These are phyloP conservation scores for Hypoxylon sp. DNA, from an alignment of 2,329 filamentous ascomycete genomes.

Conservation along the genomic window DNA sequence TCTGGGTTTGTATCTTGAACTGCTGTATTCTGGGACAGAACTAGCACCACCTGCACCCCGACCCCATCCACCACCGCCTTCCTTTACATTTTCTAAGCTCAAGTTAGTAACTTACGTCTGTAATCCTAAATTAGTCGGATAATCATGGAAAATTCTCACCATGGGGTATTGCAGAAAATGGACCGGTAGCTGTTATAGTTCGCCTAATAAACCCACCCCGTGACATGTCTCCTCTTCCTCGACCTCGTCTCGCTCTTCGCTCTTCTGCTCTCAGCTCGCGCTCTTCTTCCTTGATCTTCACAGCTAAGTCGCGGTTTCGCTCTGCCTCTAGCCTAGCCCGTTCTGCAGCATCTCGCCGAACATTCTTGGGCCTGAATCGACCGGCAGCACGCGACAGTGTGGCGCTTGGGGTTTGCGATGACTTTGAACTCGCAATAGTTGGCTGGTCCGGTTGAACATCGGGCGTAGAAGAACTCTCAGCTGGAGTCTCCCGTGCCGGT, in stretches of 20 bases:
- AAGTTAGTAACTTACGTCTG: conserved; percentile 31
- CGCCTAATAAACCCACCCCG: conserved; percentile 52
- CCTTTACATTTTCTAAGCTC: conserved; percentile 49
- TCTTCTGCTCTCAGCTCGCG: conserved; percentile 53
- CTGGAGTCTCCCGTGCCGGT: conserved; percentile 12
- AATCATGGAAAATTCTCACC: conserved; percentile 41
- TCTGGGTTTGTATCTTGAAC: conserved; percentile 59
- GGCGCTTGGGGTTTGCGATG: conserved; percentile 55
- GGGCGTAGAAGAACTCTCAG: conserved; percentile 16
- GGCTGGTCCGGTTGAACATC: conserved; percentile 29
- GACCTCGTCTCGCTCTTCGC: conserved; percentile 56
- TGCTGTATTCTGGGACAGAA: conserved; percentile 56
- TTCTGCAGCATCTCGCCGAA: conserved; percentile 66
- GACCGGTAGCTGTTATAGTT: conserved; percentile 55
- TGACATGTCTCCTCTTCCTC: conserved; percentile 55
- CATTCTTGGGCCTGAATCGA: conserved; percentile 64
- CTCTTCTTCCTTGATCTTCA: conserved; percentile 55
- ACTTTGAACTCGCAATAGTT: conserved; percentile 35
- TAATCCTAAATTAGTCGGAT: neutral
- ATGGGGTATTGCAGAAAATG: conserved; percentile 55
- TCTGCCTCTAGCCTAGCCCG: conserved; percentile 63
- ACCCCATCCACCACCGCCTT: conserved; percentile 38
- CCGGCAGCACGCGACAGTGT: conserved; percentile 56
- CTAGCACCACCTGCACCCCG: conserved; percentile 45
- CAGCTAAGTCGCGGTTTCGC: conserved; percentile 49